phyloP scores from a whole-genome alignment of 179 eudicot species.

The Corrigiola litoralis region DNA sequence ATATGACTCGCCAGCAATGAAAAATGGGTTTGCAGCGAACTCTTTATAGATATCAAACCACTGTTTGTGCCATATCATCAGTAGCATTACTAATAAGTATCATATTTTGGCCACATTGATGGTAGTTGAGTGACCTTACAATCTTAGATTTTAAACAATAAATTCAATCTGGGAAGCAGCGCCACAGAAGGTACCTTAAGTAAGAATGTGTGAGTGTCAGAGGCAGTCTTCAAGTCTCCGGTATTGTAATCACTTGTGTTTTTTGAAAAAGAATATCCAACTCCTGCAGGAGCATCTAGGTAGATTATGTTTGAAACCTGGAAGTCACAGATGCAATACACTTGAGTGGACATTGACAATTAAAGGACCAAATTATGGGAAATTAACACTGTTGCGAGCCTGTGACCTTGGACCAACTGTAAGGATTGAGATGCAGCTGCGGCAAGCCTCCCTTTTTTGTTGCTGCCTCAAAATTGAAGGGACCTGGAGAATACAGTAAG shows the following conservation, averaged over 20 bases:
- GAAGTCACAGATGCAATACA: neutral
- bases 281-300: conserved; percentile 91
- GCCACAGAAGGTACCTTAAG: conserved; percentile 54
- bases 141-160: no score
- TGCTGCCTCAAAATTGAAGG: conserved; percentile 79
- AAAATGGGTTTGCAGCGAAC: conserved; percentile 69
- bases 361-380: neutral
- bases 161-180: neutral
- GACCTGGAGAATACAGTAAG: conserved; percentile 46
- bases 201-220: conserved; percentile 67
- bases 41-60: conserved; percentile 83
- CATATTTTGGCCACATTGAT: neutral
- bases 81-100: neutral
- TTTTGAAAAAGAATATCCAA: conserved; percentile 67
- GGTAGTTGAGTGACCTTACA: no score
- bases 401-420: conserved; percentile 88
- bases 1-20: conserved; percentile 78
- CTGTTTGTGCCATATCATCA: conserved; percentile 31
- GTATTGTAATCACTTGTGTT: conserved; percentile 59
- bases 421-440: conserved; percentile 74
- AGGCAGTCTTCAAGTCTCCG: conserved; percentile 72
- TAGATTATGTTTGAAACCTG: conserved; percentile 87
- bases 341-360: neutral
- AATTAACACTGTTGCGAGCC: neutral
- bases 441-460: conserved; percentile 53